These are phyloP conservation scores for Mycena floridula DNA, from an alignment of 768 basidiomycete genomes.

Conservation along the genomic window DNA sequence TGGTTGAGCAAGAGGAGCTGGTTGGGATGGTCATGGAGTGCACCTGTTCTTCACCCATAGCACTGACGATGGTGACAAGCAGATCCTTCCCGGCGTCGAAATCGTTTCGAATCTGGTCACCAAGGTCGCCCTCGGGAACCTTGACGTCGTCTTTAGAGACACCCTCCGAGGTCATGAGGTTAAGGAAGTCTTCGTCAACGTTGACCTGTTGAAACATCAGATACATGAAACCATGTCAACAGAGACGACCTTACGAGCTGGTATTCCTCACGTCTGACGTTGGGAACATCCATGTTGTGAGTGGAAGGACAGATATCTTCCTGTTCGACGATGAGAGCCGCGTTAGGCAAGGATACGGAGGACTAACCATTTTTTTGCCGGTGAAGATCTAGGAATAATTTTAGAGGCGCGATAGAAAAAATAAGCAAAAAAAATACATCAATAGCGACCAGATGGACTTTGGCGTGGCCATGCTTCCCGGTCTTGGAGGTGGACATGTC, in stretches of 20 bases:
- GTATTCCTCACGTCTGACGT: slow-evolving; percentile 87
- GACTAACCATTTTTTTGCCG: slow-evolving; percentile 86
- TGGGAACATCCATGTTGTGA: slow-evolving; percentile 99
- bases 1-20: background rate
- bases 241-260: slow-evolving; percentile 56
- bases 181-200: slow-evolving; percentile 93
- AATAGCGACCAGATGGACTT: slow-evolving; percentile 95
- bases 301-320: slow-evolving; percentile 95
- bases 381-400: slow-evolving; percentile 81
- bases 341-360: slow-evolving; percentile 4
- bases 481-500: slow-evolving; percentile 99
- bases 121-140: slow-evolving; percentile 82
- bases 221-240: slow-evolving; percentile 6
- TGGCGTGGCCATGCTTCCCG: slow-evolving; percentile 99
- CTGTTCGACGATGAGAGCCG: slow-evolving; percentile 31
- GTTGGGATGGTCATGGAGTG: slow-evolving; percentile 8
- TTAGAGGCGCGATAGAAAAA: slow-evolving; percentile 1
- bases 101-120: slow-evolving; percentile 54
- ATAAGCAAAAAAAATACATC: slow-evolving; percentile 59
- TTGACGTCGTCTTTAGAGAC: slow-evolving; percentile 88
- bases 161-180: slow-evolving; percentile 85
- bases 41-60: slow-evolving; percentile 92
- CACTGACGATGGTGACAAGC: slow-evolving; percentile 76
- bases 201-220: slow-evolving; percentile 47
- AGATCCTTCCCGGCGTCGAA: slow-evolving; percentile 90